Percentiles rank a stretch among this genome's conserved stretches.
These are phyloP conservation scores for Diaporthe citri DNA, from an alignment of 2,329 filamentous ascomycete species.

Conservation along the genomic window DNA sequence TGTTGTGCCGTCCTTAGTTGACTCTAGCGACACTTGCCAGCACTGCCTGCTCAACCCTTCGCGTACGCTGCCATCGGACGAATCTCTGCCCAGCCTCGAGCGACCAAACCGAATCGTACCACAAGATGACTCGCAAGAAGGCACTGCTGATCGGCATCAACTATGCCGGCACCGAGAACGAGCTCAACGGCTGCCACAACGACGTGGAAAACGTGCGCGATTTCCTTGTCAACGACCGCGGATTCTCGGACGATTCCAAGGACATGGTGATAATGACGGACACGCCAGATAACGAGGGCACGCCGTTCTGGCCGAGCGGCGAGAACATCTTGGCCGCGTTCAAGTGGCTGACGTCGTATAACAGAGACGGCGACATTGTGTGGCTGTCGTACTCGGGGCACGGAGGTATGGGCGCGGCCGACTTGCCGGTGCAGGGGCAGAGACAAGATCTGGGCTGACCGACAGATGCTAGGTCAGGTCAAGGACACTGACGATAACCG, in stretches of 20 bases:
- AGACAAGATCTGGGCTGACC: slow-evolving; percentile 25
- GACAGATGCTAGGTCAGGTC: slow-evolving; percentile 54
- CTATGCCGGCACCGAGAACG: slow-evolving; percentile 68
- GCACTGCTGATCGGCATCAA: slow-evolving; percentile 65
- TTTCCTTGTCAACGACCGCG: slow-evolving; percentile 53
- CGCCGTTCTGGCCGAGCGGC: slow-evolving; percentile 50
- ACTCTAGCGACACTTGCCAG: not conserved
- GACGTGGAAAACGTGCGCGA: slow-evolving; percentile 52
- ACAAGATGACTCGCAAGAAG: slow-evolving; percentile 48
- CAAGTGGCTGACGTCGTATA: slow-evolving; percentile 65
- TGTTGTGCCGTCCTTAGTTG: not conserved
- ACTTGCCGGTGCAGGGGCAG: not conserved
- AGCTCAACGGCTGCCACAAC: slow-evolving; percentile 68
- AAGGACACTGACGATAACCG: slow-evolving; percentile 56
- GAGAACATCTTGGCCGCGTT: slow-evolving; percentile 62
- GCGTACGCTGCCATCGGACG: too few species aligned
- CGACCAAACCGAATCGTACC: not conserved
- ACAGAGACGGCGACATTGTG: slow-evolving; percentile 62
- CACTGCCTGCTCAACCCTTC: not conserved
- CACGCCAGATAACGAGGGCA: slow-evolving; percentile 49
- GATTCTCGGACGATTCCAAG: slow-evolving; percentile 49
- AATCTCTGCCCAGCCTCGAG: not conserved
- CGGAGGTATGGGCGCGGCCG: slow-evolving; percentile 53
- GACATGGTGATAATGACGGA: slow-evolving; percentile 55
- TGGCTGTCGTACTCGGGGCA: slow-evolving; percentile 73